Base-by-base conservation (phyloP, 2,329 filamentous ascomycete genomes). In the Zarea fungicola region DNA sequence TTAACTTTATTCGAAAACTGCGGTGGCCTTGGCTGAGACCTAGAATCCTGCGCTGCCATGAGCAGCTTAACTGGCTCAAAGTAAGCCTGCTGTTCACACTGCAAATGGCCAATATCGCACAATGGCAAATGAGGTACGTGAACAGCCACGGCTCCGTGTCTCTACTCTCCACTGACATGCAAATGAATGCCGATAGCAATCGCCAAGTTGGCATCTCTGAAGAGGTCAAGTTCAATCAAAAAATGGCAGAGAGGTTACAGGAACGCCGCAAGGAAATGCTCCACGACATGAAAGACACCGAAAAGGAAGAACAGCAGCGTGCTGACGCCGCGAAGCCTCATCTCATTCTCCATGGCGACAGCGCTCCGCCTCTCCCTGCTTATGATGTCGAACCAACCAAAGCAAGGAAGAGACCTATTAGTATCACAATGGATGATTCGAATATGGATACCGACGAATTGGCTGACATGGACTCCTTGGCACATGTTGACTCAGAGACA, bases 21-120 rank as follows among this genome's bases (percentile, higher is more conserved):
- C 9, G 11, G 9, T 47, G 44, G 44, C 44, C 44, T 11, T 47
- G 44, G 44, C 35, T 47, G 44, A 16, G 34, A 7, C 44, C 44
- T 4, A n/a, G 19, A 3, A 47, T 40, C n/a, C 23, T 31, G 11
- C 32, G 44, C 22, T 47, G 44, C 18, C 35, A 18, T 5, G 18
- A 40, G 11, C 34, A 47, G 34, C 28, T 47, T 8, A 36, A 21
- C 22, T 47, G 44, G 44, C 44, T 47, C 25, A 47, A 47, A 13
- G 21, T 47, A 10, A 47, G 44, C 44, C 18, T 47, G 3, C 18
- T 47, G 4, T 36, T 47, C 4, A 25, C 32, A 10, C 35, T 47
- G 18, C 44, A 47, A 28, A 10, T 47, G 3, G 35, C 35, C 13
- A 47, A 9, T 21, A 36, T 47, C 14, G 44, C 44, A 18, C 32